phyloP scores from a whole-genome alignment of 495 filamentous ascomycete genomes.

The Podospora sp. region DNA sequence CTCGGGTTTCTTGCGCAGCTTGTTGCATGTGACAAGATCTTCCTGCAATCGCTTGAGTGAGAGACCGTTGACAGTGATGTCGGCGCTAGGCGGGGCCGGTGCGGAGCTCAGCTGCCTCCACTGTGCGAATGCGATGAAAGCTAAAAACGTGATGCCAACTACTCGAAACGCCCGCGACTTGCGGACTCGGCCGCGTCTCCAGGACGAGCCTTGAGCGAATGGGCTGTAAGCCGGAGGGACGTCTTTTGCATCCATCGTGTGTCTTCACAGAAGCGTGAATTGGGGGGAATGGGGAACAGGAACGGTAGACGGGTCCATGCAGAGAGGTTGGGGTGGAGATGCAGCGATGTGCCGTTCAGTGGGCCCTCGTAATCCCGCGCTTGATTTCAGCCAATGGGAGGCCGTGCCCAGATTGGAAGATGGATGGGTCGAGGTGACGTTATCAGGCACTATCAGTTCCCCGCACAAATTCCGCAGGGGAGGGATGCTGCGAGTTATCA shows the following conservation, averaged over 20 bases:
- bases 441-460: background rate
- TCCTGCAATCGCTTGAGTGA: constrained; percentile 45
- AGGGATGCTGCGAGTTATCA: background rate
- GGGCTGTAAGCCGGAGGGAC: constrained; percentile 30
- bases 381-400: background rate
- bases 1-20: constrained; percentile 44
- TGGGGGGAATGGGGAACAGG: background rate
- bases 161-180: constrained; percentile 40
- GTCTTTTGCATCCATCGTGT: constrained; percentile 32
- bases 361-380: background rate
- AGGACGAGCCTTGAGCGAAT: constrained; percentile 14
- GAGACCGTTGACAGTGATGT: constrained; percentile 29
- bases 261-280: background rate
- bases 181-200: constrained; percentile 33
- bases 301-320: background rate
- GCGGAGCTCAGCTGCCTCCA: constrained; percentile 48
- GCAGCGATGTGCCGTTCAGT: background rate
- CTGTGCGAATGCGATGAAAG: constrained; percentile 52
- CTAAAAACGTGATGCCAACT: constrained; percentile 40
- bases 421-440: background rate
- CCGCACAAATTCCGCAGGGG: background rate
- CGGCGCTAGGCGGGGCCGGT: constrained; percentile 13
- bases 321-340: background rate
- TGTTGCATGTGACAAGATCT: constrained; percentile 43
- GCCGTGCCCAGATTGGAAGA: background rate